Base-by-base conservation (phyloP, 805 yeast genomes). In the Huiozyma naganishii region DNA sequence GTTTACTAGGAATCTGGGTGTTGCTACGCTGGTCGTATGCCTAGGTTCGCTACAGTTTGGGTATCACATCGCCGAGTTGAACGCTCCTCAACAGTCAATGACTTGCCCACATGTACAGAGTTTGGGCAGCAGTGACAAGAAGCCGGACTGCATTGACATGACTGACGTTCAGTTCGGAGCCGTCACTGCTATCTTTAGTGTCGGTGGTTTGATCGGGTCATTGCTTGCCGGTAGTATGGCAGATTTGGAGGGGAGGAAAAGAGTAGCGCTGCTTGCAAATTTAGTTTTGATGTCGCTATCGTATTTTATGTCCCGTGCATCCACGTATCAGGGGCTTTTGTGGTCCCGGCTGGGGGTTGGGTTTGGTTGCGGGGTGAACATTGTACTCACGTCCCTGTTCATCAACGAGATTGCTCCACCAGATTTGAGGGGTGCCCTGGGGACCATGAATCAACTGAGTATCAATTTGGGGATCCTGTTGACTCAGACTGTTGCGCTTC, bases 41-140 rank as follows among this genome's bases (percentile, higher is more conserved):
- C 56, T 87, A 27, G 88, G 89, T 2, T 77, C 95, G 2, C 68
- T 89, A 9, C 97, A 88, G 61, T 92, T 82, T 61, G 98, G 98
- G 1, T 87, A 84, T 61, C 97, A 92, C 60, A 80, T 90, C 82
- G 82, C 96, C 1, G 97, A 89, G 61, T 71, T 90, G 59, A 90
- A 90, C 64, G 95, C 96, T 6, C 96, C 97, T 0, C 83, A 83
- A 45, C 72, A 74, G 10, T 74, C 76, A 30, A 69, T 87, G 40
- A 73, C 84, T 8, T 86, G 95, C 56, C 50, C 51, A 44, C 38
- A 47, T 39, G 70, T 36, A 11, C 13, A 32, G 4, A 47, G 46
- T 44, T 43, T 53, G 4, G 37, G 33, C 29, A 43, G 41, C 2
- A 13, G 29, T 12, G 13, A 7, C 23, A 52, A 50, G 5, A 3